Base-by-base conservation (phyloP, 2,329 filamentous ascomycete species). In the Camptophora hylomeconis region DNA sequence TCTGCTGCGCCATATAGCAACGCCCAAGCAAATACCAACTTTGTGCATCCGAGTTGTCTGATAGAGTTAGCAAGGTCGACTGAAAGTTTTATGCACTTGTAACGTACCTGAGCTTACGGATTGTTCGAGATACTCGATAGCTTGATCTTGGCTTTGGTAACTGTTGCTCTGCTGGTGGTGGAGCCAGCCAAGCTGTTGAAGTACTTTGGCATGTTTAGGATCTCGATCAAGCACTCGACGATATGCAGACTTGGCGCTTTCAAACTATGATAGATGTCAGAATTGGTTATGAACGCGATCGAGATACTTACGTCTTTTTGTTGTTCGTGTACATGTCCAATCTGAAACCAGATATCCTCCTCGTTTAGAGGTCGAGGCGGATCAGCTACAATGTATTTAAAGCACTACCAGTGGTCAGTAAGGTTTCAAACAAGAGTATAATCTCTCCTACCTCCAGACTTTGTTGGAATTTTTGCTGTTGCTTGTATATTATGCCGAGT, bases 341-440 rank as follows among this genome's bases (percentile, higher is more conserved):
- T 95, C 56, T 98, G 89, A 63, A 98, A 98, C 87, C 87, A 95
- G 36, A 98, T 98, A 46, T 98, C 89, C 54, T 95, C 87, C 53
- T 95, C 86, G 0, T 86, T 94, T 45, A 98, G 57, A 2, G 89
- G 89, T 3, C 82, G 76, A 3, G 89, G 89, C 16, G 89, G 87
- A 30, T 92, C 86, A 43, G 72, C 79, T 39, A 95, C 86, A 44
- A 98, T 98, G 52, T 93, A 95, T 57, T 89, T 89, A 63, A 98
- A 98, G 63, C 89, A 95, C 82, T 94, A 34, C 10, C 35, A 7
- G 35, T 26, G 21, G 5, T n/a, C n/a, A n/a, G 20, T 31, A 7
- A 21, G 38, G 40, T 27, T 38, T 35, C 30, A 32, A 37, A 26
- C 25, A 32, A 7, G 16, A 16, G 11, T 7, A 23, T 12, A 20